Percentiles rank a stretch among this genome's conserved stretches.
Evolutionary conservation across 306 rosid species (phyloP).

Genomic region (Carpinus viminea): DNA sequence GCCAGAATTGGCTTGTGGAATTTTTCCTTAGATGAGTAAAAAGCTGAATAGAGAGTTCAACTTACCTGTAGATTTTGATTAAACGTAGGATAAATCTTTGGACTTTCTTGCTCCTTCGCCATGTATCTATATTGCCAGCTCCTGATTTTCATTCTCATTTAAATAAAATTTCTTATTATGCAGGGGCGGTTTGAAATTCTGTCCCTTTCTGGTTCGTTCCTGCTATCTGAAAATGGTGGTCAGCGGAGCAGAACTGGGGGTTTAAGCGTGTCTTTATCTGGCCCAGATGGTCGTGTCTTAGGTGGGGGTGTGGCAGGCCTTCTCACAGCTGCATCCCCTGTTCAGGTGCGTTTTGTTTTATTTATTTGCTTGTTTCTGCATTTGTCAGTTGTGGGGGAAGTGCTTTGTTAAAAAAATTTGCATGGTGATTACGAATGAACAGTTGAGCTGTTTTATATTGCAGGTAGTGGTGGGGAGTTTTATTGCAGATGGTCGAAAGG

Average conservation of each 20-base stretch:
- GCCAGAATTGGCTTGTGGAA: neutral
- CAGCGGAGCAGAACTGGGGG: constrained; percentile 56
- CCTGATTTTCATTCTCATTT: neutral
- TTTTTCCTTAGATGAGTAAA: neutral
- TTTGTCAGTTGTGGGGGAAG: neutral
- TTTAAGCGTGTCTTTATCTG: constrained; percentile 61
- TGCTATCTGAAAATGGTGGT: constrained; percentile 45
- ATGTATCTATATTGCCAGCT: neutral
- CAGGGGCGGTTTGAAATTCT: constrained; percentile 84
- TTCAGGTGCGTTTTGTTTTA: constrained; percentile 54
- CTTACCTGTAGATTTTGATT: neutral
- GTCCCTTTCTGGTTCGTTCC: constrained; percentile 67
- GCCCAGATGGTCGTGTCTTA: constrained; percentile 72
- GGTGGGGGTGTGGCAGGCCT: constrained; percentile 77
- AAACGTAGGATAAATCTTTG: neutral
- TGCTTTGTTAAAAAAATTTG: neutral
- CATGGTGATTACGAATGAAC: neutral
- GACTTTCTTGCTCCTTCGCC: neutral
- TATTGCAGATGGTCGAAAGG: constrained; percentile 44
- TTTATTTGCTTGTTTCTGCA: neutral
- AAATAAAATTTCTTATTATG: constrained; percentile 2
- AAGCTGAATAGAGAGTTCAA: neutral
- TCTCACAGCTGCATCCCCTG: constrained; percentile 71
- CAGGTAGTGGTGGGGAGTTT: constrained; percentile 73
- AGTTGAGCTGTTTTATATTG: constrained; percentile 10